These are phyloP conservation scores for Cordyceps cicadae DNA, from an alignment of 2,329 filamentous ascomycete genomes.

Conservation along the genomic window DNA sequence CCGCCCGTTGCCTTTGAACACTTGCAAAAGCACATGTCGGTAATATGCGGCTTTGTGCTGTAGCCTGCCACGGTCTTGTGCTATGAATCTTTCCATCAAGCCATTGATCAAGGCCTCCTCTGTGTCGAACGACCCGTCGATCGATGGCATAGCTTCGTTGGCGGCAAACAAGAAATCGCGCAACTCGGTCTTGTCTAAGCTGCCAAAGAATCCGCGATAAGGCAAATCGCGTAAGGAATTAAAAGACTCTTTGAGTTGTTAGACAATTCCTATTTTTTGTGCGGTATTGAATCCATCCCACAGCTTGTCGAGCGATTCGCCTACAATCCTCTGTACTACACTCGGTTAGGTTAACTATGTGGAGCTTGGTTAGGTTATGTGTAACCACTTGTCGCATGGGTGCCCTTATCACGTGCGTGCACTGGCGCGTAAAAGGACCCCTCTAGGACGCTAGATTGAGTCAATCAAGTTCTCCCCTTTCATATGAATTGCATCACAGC, in stretches of 20 bases:
- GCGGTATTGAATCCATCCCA: conserved; percentile 5
- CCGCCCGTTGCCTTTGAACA: background rate
- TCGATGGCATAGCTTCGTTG: conserved; percentile 2
- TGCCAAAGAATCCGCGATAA: conserved; percentile 12
- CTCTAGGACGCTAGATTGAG: too few relatives aligned
- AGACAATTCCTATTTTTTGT: background rate
- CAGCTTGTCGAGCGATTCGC: conserved; percentile 10
- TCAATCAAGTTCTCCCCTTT: too few relatives aligned
- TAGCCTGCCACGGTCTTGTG: background rate
- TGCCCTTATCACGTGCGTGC: too few relatives aligned
- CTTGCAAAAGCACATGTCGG: background rate
- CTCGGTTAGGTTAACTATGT: too few relatives aligned
- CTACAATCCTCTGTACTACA: conserved; percentile 9
- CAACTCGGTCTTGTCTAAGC: conserved; percentile 10
- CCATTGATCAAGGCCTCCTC: conserved; percentile 5
- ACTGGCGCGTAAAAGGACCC: too few relatives aligned
- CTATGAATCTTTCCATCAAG: background rate
- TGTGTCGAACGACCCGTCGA: conserved; percentile 5
- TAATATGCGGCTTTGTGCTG: conserved; percentile 8
- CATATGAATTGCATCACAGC: too few relatives aligned
- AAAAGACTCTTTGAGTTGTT: conserved; percentile 10
- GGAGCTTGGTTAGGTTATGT: too few relatives aligned
- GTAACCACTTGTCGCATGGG: too few relatives aligned
- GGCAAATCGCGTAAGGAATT: conserved; percentile 6
- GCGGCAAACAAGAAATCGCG: conserved; percentile 12